Conservation (phyloP, 768 basidiomycete genomes). For the Suillus hirtellus region DNA sequence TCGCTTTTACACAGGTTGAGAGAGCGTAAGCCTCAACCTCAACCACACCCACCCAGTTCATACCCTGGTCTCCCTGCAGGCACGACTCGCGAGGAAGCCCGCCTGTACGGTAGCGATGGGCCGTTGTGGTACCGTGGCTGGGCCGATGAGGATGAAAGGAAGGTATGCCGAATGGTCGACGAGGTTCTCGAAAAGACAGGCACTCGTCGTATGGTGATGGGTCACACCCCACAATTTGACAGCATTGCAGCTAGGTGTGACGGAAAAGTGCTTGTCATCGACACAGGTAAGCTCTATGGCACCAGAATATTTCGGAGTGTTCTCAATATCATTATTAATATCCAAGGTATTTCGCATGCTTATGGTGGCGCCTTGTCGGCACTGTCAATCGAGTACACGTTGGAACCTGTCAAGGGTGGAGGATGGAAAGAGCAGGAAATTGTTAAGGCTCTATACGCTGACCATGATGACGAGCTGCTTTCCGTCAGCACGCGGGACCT, state of each 20-base stretch:
- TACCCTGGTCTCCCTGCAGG: conserved; percentile 71
- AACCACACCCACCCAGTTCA: conserved; percentile 77
- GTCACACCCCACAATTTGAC: conserved; percentile 92
- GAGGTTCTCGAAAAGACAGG: conserved; percentile 72
- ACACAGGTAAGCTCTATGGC: conserved; percentile 64
- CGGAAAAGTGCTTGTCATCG: conserved; percentile 94
- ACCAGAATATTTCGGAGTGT: background rate
- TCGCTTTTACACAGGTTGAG: conserved; percentile 75
- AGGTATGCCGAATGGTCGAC: conserved; percentile 71
- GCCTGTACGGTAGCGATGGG: conserved; percentile 75
- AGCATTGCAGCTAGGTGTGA: conserved; percentile 83
- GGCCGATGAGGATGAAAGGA: conserved; percentile 72
- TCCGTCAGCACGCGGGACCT: conserved; percentile 28
- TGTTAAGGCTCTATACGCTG: conserved; percentile 36
- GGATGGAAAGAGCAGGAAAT: conserved; percentile 39
- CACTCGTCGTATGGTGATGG: conserved; percentile 90
- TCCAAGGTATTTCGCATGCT: conserved; percentile 85
- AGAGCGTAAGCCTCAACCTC: conserved; percentile 58
- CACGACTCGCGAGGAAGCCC: conserved; percentile 64
- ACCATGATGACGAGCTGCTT: conserved; percentile 32
- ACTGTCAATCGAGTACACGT: conserved; percentile 80
- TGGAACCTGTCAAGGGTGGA: conserved; percentile 55
- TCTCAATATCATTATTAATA: conserved; percentile 11
- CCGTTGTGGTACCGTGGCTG: conserved; percentile 96
- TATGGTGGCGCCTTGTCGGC: conserved; percentile 94